Percentiles rank a stretch among this genome's conserved stretches.
Evolutionary conservation across 2,329 filamentous ascomycete genomes (phyloP).

Genomic region (Pleurostoma richardsiae): DNA sequence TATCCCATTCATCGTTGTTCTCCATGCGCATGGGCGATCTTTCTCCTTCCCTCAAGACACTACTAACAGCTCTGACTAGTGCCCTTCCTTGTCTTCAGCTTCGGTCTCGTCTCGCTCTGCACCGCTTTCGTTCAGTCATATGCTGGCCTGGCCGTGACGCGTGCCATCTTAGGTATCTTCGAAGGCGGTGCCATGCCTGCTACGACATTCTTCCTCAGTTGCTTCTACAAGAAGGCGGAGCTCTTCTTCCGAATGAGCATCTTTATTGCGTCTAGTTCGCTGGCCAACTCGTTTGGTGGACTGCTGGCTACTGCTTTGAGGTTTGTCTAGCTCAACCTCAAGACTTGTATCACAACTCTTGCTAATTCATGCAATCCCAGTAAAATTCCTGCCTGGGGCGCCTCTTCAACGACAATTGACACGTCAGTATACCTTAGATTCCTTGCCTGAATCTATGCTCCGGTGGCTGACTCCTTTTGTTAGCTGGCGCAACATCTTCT

Average conservation of each 20-base stretch:
- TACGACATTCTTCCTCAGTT: slow-evolving; percentile 6
- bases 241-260: slow-evolving; percentile 7
- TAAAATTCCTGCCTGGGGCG: slow-evolving; percentile 3
- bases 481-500: slow-evolving; percentile 7
- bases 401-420: neutral
- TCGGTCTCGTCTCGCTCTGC: slow-evolving; percentile 5
- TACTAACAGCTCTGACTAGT: neutral
- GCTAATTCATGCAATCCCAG: neutral
- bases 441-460: no score
- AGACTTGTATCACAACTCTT: neutral
- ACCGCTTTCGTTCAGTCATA: slow-evolving; percentile 6
- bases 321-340: neutral
- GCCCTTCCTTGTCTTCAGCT: slow-evolving; percentile 6
- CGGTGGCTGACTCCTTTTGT: neutral
- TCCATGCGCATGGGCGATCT: neutral
- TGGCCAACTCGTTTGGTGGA: slow-evolving; percentile 5
- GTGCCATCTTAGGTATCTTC: slow-evolving; percentile 5
- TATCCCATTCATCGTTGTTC: neutral
- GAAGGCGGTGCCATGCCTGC: slow-evolving; percentile 6
- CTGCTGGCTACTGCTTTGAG: slow-evolving; percentile 4
- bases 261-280: slow-evolving; percentile 4
- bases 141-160: slow-evolving; percentile 3
- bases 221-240: slow-evolving; percentile 7
- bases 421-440: neutral
- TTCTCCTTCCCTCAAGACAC: neutral